These are phyloP conservation scores for Puccinellia tenuiflora DNA, from an alignment of 176 grass and related monocot species.

Conservation along the genomic window DNA sequence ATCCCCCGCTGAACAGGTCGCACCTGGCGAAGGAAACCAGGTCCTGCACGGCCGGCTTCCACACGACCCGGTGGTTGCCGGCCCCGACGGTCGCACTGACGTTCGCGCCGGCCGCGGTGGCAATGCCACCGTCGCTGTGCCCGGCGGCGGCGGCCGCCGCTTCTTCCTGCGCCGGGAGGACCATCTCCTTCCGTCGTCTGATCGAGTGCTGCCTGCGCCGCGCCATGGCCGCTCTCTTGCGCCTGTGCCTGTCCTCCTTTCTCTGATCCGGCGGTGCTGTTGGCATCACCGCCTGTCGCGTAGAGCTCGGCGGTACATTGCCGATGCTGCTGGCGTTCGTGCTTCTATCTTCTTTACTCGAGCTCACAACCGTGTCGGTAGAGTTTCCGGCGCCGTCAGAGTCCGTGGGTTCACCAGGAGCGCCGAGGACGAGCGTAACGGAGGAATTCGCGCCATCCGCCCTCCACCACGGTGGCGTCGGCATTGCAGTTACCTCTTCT, in stretches of 20 bases:
- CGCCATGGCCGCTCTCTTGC: background rate
- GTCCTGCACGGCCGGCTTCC: conserved; percentile 25
- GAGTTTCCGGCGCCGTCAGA: background rate
- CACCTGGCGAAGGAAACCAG: conserved; percentile 37
- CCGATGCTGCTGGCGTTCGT: background rate
- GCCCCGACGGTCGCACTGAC: background rate
- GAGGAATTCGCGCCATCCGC: background rate
- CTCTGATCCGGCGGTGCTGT: background rate
- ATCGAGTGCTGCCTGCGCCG: conserved; percentile 10
- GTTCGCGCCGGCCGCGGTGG: background rate
- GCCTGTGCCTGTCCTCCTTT: conserved; percentile 8
- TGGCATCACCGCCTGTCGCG: background rate
- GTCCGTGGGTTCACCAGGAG: background rate
- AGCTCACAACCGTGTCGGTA: background rate
- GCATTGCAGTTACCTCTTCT: background rate
- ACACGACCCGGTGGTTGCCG: conserved; percentile 21
- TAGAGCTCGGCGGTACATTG: background rate
- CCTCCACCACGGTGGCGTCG: background rate
- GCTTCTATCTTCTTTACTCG: background rate
- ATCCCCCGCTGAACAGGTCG: conserved; percentile 65
- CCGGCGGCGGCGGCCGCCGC: background rate
- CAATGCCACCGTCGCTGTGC: background rate
- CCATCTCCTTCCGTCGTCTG: conserved; percentile 19
- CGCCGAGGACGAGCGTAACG: background rate
- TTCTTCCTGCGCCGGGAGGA: background rate